Evolutionary conservation across 2,329 filamentous ascomycete species (phyloP), one percentile per base, ranked within the genome.

Genomic region (Aspergillus ustus): DNA sequence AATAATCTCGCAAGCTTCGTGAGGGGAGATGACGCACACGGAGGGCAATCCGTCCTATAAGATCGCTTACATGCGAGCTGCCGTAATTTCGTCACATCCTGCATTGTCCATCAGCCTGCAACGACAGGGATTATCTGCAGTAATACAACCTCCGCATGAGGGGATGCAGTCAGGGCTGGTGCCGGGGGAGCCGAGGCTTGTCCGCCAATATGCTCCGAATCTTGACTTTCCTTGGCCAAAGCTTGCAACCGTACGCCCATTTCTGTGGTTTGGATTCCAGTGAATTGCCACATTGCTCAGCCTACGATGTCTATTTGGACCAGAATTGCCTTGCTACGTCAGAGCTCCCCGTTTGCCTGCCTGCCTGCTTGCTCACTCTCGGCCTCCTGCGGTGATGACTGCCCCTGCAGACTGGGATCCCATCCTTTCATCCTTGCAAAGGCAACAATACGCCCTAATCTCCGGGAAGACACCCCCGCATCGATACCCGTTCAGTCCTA

Each of bases 161-260:
- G 45, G 45, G 45, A 25, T 25, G 8, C 8, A 25, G 20, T 5
- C 45, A 15, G 15, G 34, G 34, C 11, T 15, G 15, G 4, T 40
- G 34, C 34, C 34, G 34, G 11, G 31, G 5, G 34, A 40, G 34
- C 34, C 34, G 34, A 15, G 11, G 2, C 11, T 40, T 40, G n/a
- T 22, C n/a, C 28, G 2, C 45, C 22, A 29, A 31, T 29, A 17
- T 50, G 15, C 22, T 25, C 4, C 13, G 9, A 46, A 25, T 31
- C 52, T 60, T 55, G 52, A 56, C 37, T 51, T 51, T 40, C 8
- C 58, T 60, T 60, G 52, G 58, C 52, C 40, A 45, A 60, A 60
- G 58, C 58, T 60, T 60, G 58, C 25, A 25, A 44, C 4, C 9
- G 20, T 20, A 28, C 19, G 19, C 13, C 37, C 1, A 22, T 6